Conservation (phyloP, 495 filamentous ascomycete genomes). For the Pyrenopolyporus hunteri region DNA sequence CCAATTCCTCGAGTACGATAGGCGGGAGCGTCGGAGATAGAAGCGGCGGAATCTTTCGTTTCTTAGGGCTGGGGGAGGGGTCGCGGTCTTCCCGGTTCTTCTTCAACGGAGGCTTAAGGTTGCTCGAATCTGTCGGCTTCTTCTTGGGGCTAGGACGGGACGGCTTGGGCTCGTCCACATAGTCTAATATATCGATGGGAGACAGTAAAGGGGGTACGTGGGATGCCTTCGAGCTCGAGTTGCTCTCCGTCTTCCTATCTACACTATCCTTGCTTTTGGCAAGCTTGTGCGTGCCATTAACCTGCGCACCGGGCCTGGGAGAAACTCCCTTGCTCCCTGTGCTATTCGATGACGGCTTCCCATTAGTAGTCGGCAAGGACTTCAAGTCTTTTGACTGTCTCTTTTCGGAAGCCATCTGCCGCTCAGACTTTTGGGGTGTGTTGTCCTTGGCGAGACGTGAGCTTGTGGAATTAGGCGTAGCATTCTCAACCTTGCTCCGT, state of each 20-base stretch:
- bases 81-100: slow-evolving; percentile 45
- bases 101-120: slow-evolving; percentile 33
- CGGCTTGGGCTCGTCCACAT: slow-evolving; percentile 36
- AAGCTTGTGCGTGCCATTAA: slow-evolving; percentile 49
- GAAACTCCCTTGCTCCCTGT: slow-evolving; percentile 46
- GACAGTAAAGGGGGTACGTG: slow-evolving; percentile 49
- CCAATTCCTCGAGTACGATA: slow-evolving; percentile 52
- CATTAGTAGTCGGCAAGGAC: slow-evolving; percentile 44
- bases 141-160: slow-evolving; percentile 40
- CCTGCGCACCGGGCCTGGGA: slow-evolving; percentile 43
- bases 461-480: slow-evolving; percentile 33
- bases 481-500: slow-evolving; percentile 45
- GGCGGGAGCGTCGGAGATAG: slow-evolving; percentile 57
- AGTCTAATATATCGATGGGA: slow-evolving; percentile 49
- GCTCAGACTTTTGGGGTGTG: slow-evolving; percentile 30
- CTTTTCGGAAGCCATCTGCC: slow-evolving; percentile 35
- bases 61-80: slow-evolving; percentile 43
- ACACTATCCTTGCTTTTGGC: slow-evolving; percentile 41
- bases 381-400: slow-evolving; percentile 36
- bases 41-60: slow-evolving; percentile 50
- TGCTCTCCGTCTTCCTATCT: slow-evolving; percentile 46
- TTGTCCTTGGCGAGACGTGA: slow-evolving; percentile 36
- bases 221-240: slow-evolving; percentile 32
- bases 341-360: slow-evolving; percentile 39
- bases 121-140: slow-evolving; percentile 33